These are phyloP conservation scores for Ogataea methanolica DNA, from an alignment of 805 yeast genomes.

Conservation along the genomic window DNA sequence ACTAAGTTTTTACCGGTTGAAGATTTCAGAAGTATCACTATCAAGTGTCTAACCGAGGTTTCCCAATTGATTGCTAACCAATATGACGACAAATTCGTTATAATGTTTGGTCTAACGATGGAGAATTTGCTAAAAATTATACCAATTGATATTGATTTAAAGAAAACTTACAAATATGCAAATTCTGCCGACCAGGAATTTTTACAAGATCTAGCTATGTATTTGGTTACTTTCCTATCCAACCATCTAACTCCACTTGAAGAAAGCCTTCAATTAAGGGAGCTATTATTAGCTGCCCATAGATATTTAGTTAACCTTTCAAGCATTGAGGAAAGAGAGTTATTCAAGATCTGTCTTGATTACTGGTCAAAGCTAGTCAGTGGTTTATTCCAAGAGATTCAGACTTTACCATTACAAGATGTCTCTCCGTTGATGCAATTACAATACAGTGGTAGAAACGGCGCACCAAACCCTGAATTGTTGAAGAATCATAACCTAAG, in stretches of 20 bases:
- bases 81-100: conserved; percentile 54
- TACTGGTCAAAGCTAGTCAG: conserved; percentile 90
- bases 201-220: conserved; percentile 92
- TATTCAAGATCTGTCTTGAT: conserved; percentile 92
- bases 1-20: conserved; percentile 71
- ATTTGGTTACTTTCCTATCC: conserved; percentile 75
- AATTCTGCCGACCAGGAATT: conserved; percentile 85
- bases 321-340: conserved; percentile 89
- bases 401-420: conserved; percentile 67
- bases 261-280: conserved; percentile 42
- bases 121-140: conserved; percentile 63
- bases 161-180: conserved; percentile 67
- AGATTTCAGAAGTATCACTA: conserved; percentile 76
- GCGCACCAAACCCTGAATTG: conserved; percentile 81
- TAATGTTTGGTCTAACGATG: conserved; percentile 69
- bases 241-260: conserved; percentile 70
- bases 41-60: conserved; percentile 92
- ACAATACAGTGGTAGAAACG: conserved; percentile 46
- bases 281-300: conserved; percentile 66
- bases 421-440: conserved; percentile 75
- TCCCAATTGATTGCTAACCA: conserved; percentile 60
- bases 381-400: conserved; percentile 80
- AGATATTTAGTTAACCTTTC: conserved; percentile 80
- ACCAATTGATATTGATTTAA: conserved; percentile 70
- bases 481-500: conserved; percentile 79